Evolutionary conservation across 208 protist genomes (phyloP), one percentile per base, ranked within the genome.

Genomic region (Acanthamoeba culbertsoni): DNA sequence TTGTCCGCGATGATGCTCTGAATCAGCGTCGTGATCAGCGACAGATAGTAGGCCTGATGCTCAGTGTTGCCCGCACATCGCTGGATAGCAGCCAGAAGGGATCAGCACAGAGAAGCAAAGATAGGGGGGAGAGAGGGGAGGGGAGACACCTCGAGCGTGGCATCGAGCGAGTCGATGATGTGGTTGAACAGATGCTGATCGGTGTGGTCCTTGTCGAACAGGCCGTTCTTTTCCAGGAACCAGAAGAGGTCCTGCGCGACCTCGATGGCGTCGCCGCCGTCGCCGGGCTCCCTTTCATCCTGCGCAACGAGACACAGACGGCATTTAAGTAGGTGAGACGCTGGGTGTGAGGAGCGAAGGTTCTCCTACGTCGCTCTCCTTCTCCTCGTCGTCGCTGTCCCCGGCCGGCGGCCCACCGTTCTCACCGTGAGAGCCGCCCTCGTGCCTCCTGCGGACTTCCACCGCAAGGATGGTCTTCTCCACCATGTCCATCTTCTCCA

Each of bases 171-270:
- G 20, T 89, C 51, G 16, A 89, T 63, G 37, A 89, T 48, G 55
- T 89, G 79, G 23, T 89, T 59, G 53, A 89, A 48, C 7, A 68
- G 40, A 26, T 89, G 79, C 31, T 65, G 79, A 26, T 65, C 46
- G 3, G 79, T 65, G 48, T 89, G 53, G 26, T 65, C 55, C 46
- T 40, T 55, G 55, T 89, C 79, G 37, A 89, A 89, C 18, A 89
- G 79, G 1, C 79, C 79, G 51, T 65, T 89, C 53, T 65, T 89
- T n/a, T 89, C 79, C 23, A 89, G 55, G 55, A 65, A 89, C 79
- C 53, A 89, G 18, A 89, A 89, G 42, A 89, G 79, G 53, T 89
- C 79, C 26, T 59, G 46, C 33, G 79, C 79, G 18, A 65, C 79
- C 14, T 89, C 79, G 31, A 68, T 68, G 31, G 53, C 79, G 40